Evolutionary conservation across 371 early-diverging fungal species (phyloP), one percentile per base, ranked within the genome.

Genomic region (Mucor piriformis): DNA sequence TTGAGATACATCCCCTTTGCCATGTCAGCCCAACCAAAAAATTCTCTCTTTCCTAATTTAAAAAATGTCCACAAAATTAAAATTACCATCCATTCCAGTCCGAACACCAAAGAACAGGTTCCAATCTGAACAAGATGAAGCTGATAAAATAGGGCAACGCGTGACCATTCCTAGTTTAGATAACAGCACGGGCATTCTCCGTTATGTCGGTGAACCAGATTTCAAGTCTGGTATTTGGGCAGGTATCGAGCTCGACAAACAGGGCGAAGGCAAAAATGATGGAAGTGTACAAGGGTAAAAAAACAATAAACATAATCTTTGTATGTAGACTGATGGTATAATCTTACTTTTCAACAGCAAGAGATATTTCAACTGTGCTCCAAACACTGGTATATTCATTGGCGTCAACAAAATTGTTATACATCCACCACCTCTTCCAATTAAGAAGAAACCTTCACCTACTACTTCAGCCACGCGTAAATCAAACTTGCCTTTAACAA

Each of bases 191-290:
- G 92, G 92, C 15, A 81, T 74, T 13, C 73, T 92, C 35, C 82
- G 85, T 34, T 92, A 74, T 64, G 47, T 90, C 16, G 69, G 69
- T 3, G 25, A 40, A 24, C 33, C 50, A 6, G 53, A 57, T 12
- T 43, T 29, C 15, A 69, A 64, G 38, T 40, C 59, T n/a, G 94
- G 94, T 18, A 60, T 81, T 2, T 93, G 93, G 93, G 91, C 89
- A 7, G 94, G 94, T 23, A 44, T 61, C 49, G 54, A 90, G 58
- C 76, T 93, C 0, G 92, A 92, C 50, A 60, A 72, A 18, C 70
- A 66, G 13, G 88, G 87, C 12, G 75, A 82, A 25, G 92, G 93
- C 35, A 93, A 93, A 63, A 93, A 93, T 70, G 84, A 90, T 58
- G 93, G 94, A 11, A 76, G 78, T 38, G 87, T 87, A 50, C 74